Percentiles rank a stretch among this genome's conserved stretches.
phyloP scores from a whole-genome alignment of 2,329 filamentous ascomycete species.

The Fusarium begoniae region DNA sequence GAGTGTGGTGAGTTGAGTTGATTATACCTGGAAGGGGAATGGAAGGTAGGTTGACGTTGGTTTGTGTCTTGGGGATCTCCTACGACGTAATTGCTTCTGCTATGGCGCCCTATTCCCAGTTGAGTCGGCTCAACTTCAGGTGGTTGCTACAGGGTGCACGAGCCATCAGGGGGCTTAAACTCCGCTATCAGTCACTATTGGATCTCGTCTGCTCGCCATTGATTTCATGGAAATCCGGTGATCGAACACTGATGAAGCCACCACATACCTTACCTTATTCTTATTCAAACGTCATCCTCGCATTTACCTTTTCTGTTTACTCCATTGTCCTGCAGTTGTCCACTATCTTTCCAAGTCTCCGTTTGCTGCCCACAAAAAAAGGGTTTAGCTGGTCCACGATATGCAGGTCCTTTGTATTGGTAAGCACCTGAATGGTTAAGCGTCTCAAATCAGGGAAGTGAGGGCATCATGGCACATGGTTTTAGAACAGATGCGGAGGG shows the following conservation, averaged over 20 bases:
- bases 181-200: conserved; percentile 5
- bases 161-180: conserved; percentile 26
- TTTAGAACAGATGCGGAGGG: neutral
- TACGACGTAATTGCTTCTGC: conserved; percentile 40
- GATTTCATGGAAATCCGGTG: neutral
- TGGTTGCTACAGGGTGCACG: conserved; percentile 32
- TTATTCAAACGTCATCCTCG: neutral
- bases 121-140: conserved; percentile 21
- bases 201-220: neutral
- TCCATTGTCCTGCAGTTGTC: neutral
- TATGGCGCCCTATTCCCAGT: conserved; percentile 29
- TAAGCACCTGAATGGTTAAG: conserved; percentile 6
- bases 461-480: conserved; percentile 18
- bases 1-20: conserved; percentile 5
- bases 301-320: neutral
- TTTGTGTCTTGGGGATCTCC: neutral
- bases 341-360: neutral
- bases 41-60: conserved; percentile 24
- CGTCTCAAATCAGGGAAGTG: conserved; percentile 3
- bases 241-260: neutral
- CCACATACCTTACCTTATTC: neutral
- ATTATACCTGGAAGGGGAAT: conserved; percentile 13
- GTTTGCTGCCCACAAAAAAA: conserved; percentile 10
- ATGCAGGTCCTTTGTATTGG: conserved; percentile 13
- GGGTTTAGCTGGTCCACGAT: conserved; percentile 4